Conservation (phyloP, 768 basidiomycete species). For the Lentinus brumalis region DNA sequence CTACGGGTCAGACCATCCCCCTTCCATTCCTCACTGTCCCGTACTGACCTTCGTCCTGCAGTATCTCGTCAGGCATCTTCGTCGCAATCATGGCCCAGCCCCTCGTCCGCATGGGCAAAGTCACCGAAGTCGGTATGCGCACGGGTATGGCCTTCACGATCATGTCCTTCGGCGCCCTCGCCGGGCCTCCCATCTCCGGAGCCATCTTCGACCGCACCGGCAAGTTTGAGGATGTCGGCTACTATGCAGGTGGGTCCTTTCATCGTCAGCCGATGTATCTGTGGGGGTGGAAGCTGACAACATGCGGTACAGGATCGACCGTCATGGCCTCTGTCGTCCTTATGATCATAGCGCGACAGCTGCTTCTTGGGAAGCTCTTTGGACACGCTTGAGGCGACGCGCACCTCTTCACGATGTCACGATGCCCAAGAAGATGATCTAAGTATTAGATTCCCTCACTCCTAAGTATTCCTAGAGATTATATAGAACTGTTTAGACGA, state of each 20-base stretch:
- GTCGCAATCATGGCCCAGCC: conserved; percentile 59
- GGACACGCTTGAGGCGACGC: conserved; percentile 40
- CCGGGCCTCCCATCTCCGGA: conserved; percentile 75
- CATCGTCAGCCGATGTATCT: neutral
- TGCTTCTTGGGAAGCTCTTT: conserved; percentile 41
- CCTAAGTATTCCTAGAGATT: no score
- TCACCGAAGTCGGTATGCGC: conserved; percentile 63
- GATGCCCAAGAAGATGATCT: no score
- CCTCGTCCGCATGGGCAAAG: conserved; percentile 59
- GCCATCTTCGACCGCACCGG: conserved; percentile 58
- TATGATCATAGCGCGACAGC: conserved; percentile 41
- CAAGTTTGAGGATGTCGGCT: conserved; percentile 55
- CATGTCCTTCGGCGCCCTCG: conserved; percentile 60
- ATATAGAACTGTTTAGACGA: no score
- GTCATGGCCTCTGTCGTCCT: conserved; percentile 45
- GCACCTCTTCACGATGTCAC: no score
- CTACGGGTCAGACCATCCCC: conserved; percentile 55
- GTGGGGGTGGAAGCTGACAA: neutral
- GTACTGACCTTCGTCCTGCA: conserved; percentile 23
- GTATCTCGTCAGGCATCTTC: conserved; percentile 64
- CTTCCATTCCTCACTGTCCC: no score
- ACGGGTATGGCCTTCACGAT: conserved; percentile 66
- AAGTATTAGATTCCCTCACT: no score
- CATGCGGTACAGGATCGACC: conserved; percentile 33
- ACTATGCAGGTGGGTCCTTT: conserved; percentile 46